Evolutionary conservation across 2,329 filamentous ascomycete species (phyloP).

Genomic region (Chlorencoelia australis): DNA sequence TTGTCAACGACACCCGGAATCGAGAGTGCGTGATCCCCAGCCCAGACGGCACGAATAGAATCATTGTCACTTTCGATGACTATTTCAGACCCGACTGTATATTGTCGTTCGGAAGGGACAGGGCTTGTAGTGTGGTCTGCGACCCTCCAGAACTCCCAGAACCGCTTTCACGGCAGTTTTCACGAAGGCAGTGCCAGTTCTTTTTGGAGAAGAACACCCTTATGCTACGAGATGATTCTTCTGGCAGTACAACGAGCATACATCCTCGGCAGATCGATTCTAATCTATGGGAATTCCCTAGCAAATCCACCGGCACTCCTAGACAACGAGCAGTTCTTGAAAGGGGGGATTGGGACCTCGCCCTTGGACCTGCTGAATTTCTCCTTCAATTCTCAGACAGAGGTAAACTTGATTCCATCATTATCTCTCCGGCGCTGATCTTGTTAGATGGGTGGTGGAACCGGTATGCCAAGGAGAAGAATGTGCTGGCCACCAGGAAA

Average conservation of each 20-base stretch:
- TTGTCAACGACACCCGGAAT: constrained; percentile 1
- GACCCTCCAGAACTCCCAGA: constrained; percentile 1
- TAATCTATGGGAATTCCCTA: constrained; percentile 3
- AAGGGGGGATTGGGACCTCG: constrained; percentile 2
- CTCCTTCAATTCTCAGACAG: constrained; percentile 2
- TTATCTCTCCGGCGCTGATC: neutral
- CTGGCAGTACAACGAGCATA: constrained; percentile 1
- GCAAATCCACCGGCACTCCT: constrained; percentile 1
- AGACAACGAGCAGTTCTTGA: constrained; percentile 2
- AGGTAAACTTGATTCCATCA: constrained; percentile 2
- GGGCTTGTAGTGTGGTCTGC: constrained; percentile 1
- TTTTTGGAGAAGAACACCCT: constrained; percentile 2
- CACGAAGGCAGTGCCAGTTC: neutral
- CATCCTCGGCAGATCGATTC: constrained; percentile 1
- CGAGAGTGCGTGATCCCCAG: neutral
- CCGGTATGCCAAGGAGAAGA: constrained; percentile 1
- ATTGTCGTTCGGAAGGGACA: constrained; percentile 1
- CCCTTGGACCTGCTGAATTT: neutral
- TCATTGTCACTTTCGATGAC: neutral
- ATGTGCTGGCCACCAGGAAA: constrained; percentile 1
- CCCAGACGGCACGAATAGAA: constrained; percentile 1
- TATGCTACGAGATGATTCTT: constrained; percentile 1
- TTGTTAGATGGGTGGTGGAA: constrained; percentile 1
- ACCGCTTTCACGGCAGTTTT: neutral
- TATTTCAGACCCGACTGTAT: constrained; percentile 3